Evolutionary conservation across 768 basidiomycete species (phyloP).

Genomic region (Russula emetica): DNA sequence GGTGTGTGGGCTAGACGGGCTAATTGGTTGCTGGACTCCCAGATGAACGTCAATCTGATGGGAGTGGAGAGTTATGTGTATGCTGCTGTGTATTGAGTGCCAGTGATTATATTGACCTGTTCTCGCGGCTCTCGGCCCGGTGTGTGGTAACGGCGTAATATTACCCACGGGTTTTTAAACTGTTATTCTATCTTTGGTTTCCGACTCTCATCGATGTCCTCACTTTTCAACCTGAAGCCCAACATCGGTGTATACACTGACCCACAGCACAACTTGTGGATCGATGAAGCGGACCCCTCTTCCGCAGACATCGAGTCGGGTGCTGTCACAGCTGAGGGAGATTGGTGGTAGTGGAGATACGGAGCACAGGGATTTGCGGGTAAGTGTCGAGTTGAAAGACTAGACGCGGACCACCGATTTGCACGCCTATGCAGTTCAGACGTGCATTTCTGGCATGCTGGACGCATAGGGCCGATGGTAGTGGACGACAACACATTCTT

Average conservation of each 20-base stretch:
- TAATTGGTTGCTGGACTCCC: neutral
- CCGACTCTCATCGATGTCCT: neutral
- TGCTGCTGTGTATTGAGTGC: neutral
- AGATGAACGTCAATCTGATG: constrained; percentile 32
- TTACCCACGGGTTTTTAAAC: too few relatives aligned
- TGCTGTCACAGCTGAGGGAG: constrained; percentile 36
- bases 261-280: constrained; percentile 26
- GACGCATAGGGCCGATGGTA: constrained; percentile 64
- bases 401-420: neutral
- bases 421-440: constrained; percentile 47
- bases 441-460: constrained; percentile 72
- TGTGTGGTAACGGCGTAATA: neutral
- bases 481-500: constrained; percentile 48
- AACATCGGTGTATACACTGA: constrained; percentile 28
- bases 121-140: constrained; percentile 1
- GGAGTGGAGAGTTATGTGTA: constrained; percentile 26
- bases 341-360: constrained; percentile 62
- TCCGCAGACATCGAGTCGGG: constrained; percentile 21
- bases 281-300: constrained; percentile 34
- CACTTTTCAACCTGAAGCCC: constrained; percentile 16
- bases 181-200: neutral
- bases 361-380: constrained; percentile 70
- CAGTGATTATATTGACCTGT: neutral
- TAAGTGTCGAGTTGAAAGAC: constrained; percentile 32
- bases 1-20: neutral